phyloP scores from a whole-genome alignment of 2,329 filamentous ascomycete species.

The Alternaria infectoria region DNA sequence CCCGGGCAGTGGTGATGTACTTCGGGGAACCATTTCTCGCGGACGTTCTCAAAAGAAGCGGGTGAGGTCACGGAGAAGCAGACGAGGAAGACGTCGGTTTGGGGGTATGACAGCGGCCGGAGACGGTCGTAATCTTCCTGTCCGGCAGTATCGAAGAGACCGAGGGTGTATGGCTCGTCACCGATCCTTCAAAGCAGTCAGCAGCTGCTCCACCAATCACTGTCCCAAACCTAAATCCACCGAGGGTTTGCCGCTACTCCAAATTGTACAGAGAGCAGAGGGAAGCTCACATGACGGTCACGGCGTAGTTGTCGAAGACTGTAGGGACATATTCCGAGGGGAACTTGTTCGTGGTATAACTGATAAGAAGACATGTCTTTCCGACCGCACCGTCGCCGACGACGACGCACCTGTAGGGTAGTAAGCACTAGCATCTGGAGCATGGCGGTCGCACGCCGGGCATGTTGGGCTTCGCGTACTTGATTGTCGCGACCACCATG shows the following conservation, averaged over 20 bases:
- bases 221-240: neutral
- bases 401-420: constrained; percentile 81
- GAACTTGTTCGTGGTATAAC: constrained; percentile 99
- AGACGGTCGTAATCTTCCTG: constrained; percentile 99
- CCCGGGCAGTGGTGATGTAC: constrained; percentile 98
- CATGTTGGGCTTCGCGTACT: constrained; percentile 38
- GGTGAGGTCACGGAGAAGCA: constrained; percentile 98
- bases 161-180: constrained; percentile 96
- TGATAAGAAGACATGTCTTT: constrained; percentile 98
- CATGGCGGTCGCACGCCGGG: neutral
- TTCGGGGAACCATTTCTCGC: constrained; percentile 98
- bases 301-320: constrained; percentile 99
- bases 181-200: constrained; percentile 76
- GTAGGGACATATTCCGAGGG: constrained; percentile 99
- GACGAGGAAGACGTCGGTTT: constrained; percentile 98
- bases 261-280: constrained; percentile 6
- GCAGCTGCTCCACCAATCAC: constrained; percentile 17
- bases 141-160: constrained; percentile 96
- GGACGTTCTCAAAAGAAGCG: constrained; percentile 98
- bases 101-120: constrained; percentile 93
- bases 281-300: constrained; percentile 91
- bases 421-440: constrained; percentile 14
- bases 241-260: neutral
- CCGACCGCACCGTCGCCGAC: constrained; percentile 99
- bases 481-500: constrained; percentile 53